Base-by-base conservation (phyloP, 192 early-diverging fungal genomes). In the Lunasporangiospora selenospora region DNA sequence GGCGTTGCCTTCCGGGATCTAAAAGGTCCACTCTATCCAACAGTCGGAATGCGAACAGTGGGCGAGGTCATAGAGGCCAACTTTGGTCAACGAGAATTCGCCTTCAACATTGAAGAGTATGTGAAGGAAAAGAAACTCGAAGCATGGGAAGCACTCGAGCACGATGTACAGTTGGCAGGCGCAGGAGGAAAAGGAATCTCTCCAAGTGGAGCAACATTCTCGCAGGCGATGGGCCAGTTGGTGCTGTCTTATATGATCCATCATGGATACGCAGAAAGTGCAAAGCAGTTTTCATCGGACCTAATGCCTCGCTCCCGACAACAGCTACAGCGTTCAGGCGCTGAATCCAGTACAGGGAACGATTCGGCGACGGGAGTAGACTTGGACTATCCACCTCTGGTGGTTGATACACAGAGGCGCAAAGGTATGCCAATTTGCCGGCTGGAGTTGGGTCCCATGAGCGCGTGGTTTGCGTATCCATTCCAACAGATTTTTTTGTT, bases 241-340 rank as follows among this genome's bases (percentile, higher is more conserved):
- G 87, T 99, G 6, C 69, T 94, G 6, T 81, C 81, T 21, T 93
- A 97, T 54, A 77, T 99, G 55, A 63, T 94, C 49, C 93, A 97
- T 53, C 89, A 87, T 57, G 95, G 95, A 40, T 92, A 88, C 60
- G 83, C 80, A 21, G 85, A 87, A 32, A 92, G 92, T 16, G 93
- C 95, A 0, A 80, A 85, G 16, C 85, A 84, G 0, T 85, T 98
- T 49, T 57, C 67, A n/a, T 60, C 51, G 21, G 66, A 82, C 36
- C 23, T 73, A 4, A 41, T 26, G 4, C 69, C 55, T 0, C 41
- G n/a, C n/a, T n/a, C n/a, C n/a, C n/a, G n/a, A n/a, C n/a, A n/a
- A n/a, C n/a, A n/a, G n/a, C n/a, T n/a, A n/a, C n/a, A n/a, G n/a
- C n/a, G n/a, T n/a, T n/a, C n/a, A n/a, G n/a, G n/a, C n/a, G n/a